Base-by-base conservation (phyloP, 140 eudicot species). In the Erigeron philadelphicus region DNA sequence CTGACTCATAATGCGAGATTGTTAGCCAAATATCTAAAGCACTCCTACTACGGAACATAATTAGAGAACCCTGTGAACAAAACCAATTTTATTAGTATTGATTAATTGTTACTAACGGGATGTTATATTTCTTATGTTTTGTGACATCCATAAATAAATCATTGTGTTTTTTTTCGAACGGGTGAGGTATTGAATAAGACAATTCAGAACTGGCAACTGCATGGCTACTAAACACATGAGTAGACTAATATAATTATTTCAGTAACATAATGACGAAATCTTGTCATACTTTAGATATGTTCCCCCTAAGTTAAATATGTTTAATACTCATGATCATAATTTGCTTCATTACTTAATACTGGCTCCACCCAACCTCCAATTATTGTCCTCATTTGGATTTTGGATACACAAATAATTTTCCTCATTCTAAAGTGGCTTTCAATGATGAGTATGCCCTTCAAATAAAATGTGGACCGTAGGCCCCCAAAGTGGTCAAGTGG, bases 371-470 rank as follows among this genome's bases (percentile, higher is more conserved):
- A 11, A 44, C 42, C 61, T 67, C 11, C 41, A 61, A 56, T 56
- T 19, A 64, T 18, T 17, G 60, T 67, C 15, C 60, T 49, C 25
- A 67, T 15, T 49, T n/a, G 31, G 61, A 67, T 49, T 67, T 25
- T 8, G 60, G 47, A 67, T 67, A 49, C 25, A 49, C 35, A 48
- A 67, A 25, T 49, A 16, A 49, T 9, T 13, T 1, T n/a, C 72
- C 17, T 31, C 5, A 25, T 49, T 49, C 25, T 44, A 43, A 18
- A 3, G 21, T 65, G 17, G 18, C 42, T 65, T 10, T 17, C 54
- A 21, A 44, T 45, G 16, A 19, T n/a, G 23, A 58, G 9, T 58
- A 9, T 58, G 13, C 25, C 64, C 41, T 6, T 9, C 40, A 58
- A 58, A 11, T n/a, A 58, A 31, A 31, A 31, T 31, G 38, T 31